These are phyloP conservation scores for Albifimbria verrucaria DNA, from an alignment of 2,329 filamentous ascomycete species.

Conservation along the genomic window DNA sequence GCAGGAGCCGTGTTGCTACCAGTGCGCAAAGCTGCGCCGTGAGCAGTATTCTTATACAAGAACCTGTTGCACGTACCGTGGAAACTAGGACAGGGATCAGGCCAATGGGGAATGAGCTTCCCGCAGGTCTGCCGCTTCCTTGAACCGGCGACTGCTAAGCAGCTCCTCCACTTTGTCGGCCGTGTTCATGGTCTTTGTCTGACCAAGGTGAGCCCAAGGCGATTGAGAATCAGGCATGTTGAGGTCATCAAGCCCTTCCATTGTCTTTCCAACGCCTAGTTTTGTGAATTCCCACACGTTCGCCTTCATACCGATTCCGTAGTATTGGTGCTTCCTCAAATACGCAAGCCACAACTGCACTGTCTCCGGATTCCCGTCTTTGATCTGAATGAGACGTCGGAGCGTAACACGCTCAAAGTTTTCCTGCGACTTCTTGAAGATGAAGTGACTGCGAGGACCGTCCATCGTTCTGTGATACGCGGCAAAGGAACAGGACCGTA, in stretches of 20 bases:
- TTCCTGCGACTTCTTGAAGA: slow-evolving; percentile 96
- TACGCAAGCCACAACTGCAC: slow-evolving; percentile 93
- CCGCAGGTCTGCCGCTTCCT: slow-evolving; percentile 27
- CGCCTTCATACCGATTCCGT: slow-evolving; percentile 98
- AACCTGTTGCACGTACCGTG: too few species aligned
- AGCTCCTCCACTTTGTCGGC: slow-evolving; percentile 56
- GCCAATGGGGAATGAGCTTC: too few species aligned
- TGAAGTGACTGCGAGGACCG: slow-evolving; percentile 86
- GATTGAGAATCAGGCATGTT: slow-evolving; percentile 33
- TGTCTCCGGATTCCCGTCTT: slow-evolving; percentile 83
- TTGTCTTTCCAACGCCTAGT: slow-evolving; percentile 44
- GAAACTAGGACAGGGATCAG: too few species aligned
- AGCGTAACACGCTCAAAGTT: slow-evolving; percentile 94
- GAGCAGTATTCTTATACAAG: too few species aligned
- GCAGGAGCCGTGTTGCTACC: not conserved
- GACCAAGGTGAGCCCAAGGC: slow-evolving; percentile 55
- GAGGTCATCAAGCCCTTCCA: slow-evolving; percentile 18
- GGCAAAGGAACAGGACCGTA: slow-evolving; percentile 84
- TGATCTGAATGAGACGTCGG: slow-evolving; percentile 84
- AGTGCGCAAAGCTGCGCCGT: not conserved
- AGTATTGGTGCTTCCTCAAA: slow-evolving; percentile 85
- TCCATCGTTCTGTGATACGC: slow-evolving; percentile 88
- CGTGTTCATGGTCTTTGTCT: slow-evolving; percentile 46
- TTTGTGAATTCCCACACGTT: slow-evolving; percentile 89
- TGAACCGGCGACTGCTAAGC: slow-evolving; percentile 49